Conservation (phyloP, 2,329 filamentous ascomycete species). For the Basipetospora chlamydospora region DNA sequence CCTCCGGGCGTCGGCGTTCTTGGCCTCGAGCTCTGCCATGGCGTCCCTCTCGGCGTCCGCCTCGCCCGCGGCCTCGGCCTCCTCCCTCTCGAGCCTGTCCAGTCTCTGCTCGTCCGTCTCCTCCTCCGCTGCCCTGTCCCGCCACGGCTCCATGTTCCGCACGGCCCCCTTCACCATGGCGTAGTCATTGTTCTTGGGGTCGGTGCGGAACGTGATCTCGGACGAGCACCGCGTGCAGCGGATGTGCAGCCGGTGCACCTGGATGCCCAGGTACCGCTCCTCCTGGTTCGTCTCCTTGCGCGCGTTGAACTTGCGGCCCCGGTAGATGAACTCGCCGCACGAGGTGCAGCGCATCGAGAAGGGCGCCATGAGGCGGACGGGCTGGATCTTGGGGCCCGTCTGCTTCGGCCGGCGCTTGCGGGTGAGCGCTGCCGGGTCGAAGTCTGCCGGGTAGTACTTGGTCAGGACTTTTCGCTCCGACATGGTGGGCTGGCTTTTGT, state of each 20-base stretch:
- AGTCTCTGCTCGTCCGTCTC: slow-evolving; percentile 82
- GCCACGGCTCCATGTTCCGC: slow-evolving; percentile 88
- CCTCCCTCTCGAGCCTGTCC: slow-evolving; percentile 68
- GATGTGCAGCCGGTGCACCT: slow-evolving; percentile 44
- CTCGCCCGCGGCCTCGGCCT: slow-evolving; percentile 41
- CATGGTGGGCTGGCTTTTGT: slow-evolving; percentile 35
- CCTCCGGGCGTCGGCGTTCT: slow-evolving; percentile 79
- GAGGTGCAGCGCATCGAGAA: slow-evolving; percentile 28
- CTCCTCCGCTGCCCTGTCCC: slow-evolving; percentile 42
- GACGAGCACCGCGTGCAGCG: slow-evolving; percentile 73
- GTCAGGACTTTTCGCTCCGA: slow-evolving; percentile 71
- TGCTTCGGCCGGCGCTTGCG: slow-evolving; percentile 56
- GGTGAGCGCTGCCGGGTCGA: slow-evolving; percentile 72
- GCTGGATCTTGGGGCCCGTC: slow-evolving; percentile 66
- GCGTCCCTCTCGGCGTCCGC: slow-evolving; percentile 61
- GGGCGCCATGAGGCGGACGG: slow-evolving; percentile 65
- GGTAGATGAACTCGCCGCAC: slow-evolving; percentile 70
- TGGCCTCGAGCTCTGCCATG: slow-evolving; percentile 90
- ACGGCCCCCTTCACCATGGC: slow-evolving; percentile 67
- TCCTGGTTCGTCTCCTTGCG: slow-evolving; percentile 81
- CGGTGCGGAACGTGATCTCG: slow-evolving; percentile 87
- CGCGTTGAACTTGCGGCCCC: slow-evolving; percentile 89
- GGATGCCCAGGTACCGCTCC: slow-evolving; percentile 77
- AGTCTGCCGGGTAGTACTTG: slow-evolving; percentile 61
- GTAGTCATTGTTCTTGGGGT: slow-evolving; percentile 92